Evolutionary conservation across 345 rosid genomes (phyloP).

Genomic region (Eucalyptus marginata): DNA sequence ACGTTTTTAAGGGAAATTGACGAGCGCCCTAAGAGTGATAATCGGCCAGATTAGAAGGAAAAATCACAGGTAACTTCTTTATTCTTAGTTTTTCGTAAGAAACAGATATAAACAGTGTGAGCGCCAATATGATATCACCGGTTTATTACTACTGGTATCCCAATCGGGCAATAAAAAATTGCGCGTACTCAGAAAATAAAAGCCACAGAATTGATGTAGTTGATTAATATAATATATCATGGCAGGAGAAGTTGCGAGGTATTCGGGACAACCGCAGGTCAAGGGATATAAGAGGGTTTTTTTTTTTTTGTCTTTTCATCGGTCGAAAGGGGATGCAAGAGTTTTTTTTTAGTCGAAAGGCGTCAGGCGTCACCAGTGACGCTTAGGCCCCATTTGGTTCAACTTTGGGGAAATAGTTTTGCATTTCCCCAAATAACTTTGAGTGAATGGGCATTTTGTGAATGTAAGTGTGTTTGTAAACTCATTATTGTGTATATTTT

Average conservation of each 20-base stretch:
- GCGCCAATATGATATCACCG: neutral
- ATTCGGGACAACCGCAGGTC: neutral
- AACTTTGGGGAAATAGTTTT: too few relatives aligned
- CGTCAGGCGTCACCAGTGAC: neutral
- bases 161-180: neutral
- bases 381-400: neutral
- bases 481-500: too few relatives aligned
- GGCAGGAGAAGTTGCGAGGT: neutral
- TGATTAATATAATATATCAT: neutral
- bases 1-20: neutral
- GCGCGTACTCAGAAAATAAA: neutral
- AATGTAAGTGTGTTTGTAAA: too few relatives aligned
- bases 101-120: neutral
- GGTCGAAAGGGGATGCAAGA: neutral
- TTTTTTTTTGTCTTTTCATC: too few relatives aligned
- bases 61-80: too few relatives aligned
- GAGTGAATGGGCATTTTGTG: too few relatives aligned
- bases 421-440: too few relatives aligned
- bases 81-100: neutral
- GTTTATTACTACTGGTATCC: neutral
- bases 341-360: neutral
- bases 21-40: neutral
- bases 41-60: neutral
- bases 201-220: neutral
- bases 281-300: too few relatives aligned